phyloP scores from a whole-genome alignment of 768 basidiomycete genomes.

The Gloeophyllum trabeum region DNA sequence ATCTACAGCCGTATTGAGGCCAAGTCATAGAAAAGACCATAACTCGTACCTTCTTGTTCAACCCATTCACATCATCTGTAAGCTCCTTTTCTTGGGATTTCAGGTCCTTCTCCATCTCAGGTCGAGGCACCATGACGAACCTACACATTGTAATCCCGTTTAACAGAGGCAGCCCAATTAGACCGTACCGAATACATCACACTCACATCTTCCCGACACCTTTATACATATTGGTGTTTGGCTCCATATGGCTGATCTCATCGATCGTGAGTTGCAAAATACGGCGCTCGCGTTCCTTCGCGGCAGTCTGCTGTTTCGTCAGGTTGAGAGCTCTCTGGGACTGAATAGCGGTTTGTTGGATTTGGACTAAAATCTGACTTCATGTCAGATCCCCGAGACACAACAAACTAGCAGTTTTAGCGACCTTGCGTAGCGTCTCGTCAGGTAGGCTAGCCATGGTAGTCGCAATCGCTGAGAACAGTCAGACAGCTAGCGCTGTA shows the following conservation, averaged over 20 bases:
- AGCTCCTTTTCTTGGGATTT: slow-evolving; percentile 73
- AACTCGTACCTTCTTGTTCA: slow-evolving; percentile 77
- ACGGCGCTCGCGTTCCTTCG: slow-evolving; percentile 82
- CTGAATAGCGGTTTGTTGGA: slow-evolving; percentile 82
- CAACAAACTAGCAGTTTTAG: background rate
- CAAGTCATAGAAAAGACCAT: background rate
- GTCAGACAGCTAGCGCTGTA: too few relatives aligned
- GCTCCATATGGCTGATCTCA: slow-evolving; percentile 63
- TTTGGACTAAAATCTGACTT: slow-evolving; percentile 78
- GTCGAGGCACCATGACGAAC: slow-evolving; percentile 84
- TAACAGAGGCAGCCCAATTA: background rate
- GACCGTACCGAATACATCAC: too few relatives aligned
- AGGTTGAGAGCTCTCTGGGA: slow-evolving; percentile 72
- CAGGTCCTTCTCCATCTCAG: slow-evolving; percentile 67
- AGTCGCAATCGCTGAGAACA: too few relatives aligned
- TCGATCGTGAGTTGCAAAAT: slow-evolving; percentile 84
- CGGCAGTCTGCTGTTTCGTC: slow-evolving; percentile 61
- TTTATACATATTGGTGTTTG: slow-evolving; percentile 77
- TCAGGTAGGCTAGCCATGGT: slow-evolving; percentile 58
- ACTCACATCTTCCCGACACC: slow-evolving; percentile 93
- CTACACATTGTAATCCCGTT: slow-evolving; percentile 35
- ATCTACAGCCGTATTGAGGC: slow-evolving; percentile 41
- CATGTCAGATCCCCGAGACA: background rate
- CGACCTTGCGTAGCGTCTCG: slow-evolving; percentile 74
- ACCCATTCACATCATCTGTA: slow-evolving; percentile 67